Conservation (phyloP, 768 basidiomycete genomes). For the Termitomyces sp. region DNA sequence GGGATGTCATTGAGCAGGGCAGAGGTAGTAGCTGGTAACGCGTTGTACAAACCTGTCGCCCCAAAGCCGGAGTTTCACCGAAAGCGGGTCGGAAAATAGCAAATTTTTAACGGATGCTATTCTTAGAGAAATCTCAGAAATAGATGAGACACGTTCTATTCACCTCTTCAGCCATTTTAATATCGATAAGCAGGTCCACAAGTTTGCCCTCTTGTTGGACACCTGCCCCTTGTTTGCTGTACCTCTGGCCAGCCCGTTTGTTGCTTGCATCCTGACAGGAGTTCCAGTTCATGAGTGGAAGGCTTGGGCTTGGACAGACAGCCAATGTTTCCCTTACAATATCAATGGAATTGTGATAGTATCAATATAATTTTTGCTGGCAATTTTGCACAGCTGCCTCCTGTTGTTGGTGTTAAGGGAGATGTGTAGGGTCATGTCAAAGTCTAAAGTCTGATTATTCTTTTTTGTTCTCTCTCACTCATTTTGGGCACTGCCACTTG, state of each 20-base stretch:
- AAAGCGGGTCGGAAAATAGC: not conserved
- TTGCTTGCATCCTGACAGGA: too few species aligned
- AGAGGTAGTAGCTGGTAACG: not conserved
- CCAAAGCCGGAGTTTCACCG: not conserved
- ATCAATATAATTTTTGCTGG: constrained; percentile 37
- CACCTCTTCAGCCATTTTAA: too few species aligned
- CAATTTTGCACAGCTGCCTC: constrained; percentile 38
- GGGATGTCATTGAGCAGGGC: not conserved
- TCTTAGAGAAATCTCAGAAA: too few species aligned
- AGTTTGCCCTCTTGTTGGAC: too few species aligned
- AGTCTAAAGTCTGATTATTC: not conserved
- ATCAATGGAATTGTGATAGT: too few species aligned
- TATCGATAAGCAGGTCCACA: too few species aligned
- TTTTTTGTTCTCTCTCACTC: not conserved
- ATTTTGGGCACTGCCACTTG: too few species aligned
- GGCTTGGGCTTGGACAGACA: too few species aligned
- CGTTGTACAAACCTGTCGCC: not conserved
- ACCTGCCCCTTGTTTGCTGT: too few species aligned
- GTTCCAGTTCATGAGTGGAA: too few species aligned
- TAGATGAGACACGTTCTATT: not conserved
- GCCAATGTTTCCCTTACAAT: too few species aligned
- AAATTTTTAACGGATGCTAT: not conserved
- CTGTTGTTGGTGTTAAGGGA: constrained; percentile 20
- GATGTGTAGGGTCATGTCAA: not conserved
- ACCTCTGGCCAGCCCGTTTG: too few species aligned